Base-by-base conservation (phyloP, 345 rosid genomes). In the Stellera chamaejasme region DNA sequence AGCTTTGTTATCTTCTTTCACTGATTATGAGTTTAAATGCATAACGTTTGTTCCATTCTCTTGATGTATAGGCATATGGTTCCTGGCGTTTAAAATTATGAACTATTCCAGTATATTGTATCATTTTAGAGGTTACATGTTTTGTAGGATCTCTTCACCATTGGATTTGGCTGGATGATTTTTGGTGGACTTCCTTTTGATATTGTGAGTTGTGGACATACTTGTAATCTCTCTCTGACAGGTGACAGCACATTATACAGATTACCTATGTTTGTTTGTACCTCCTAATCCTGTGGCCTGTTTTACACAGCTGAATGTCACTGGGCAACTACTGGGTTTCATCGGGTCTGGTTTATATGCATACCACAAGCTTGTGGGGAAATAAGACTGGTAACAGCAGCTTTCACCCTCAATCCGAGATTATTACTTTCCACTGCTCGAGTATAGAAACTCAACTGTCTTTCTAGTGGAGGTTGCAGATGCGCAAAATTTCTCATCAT, bases 101-200 rank as follows among this genome's bases (percentile, higher is more conserved):
- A 32, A 32, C 23, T 19, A 19, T 26, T 23, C 41, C 6, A 10
- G 47, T 3, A n/a, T 15, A 36, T 13, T 27, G 19, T 63, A 28
- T 9, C 23, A 63, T 69, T 45, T 71, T 54, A 39, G 32, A 45
- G 32, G 69, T 46, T 28, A 59, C 43, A 13, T 62, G 65, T 55
- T 27, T n/a, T 68, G 66, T 50, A 93, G 99, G 97, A 93, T 69
- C 67, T 90, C 44, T 90, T 90, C 60, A 90, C 99, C 23, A 83
- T 93, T 61, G 92, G 80, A 63, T 76, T 93, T 48, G 99, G 99
- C 48, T 90, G 99, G 99, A 26, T 71, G 13, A 65, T 93, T 58
- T 93, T 93, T 54, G 95, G 95, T 5, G 99, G 99, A 58, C 97
- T 93, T 55, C 97, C 96, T n/a, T 93, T 90, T 59, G 99, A 93